Evolutionary conservation across 441 rosid species (phyloP).

Genomic region (Capsella rubella): DNA sequence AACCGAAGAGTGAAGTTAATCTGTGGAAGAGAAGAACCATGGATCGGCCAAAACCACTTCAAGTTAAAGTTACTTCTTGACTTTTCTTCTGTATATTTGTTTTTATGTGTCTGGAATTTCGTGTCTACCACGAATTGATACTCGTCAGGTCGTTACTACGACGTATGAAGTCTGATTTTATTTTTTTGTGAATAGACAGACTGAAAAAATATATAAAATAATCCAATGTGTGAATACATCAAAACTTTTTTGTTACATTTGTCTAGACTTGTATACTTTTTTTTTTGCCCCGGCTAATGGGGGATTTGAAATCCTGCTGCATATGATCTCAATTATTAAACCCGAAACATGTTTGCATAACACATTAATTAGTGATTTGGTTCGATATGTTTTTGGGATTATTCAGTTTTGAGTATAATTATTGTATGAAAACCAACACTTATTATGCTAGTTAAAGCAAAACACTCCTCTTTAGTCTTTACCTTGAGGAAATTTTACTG

Average conservation of each 20-base stretch:
- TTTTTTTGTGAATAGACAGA: constrained; percentile 10
- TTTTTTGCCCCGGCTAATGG: background rate
- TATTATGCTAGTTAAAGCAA: no score
- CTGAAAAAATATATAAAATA: background rate
- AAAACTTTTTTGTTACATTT: background rate
- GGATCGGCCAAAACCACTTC: constrained; percentile 39
- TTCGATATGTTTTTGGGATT: no score
- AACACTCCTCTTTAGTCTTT: no score
- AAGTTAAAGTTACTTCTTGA: constrained; percentile 23
- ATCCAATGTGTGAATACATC: constrained; percentile 1
- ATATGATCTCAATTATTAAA: background rate
- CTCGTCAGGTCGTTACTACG: background rate
- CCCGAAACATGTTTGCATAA: no score
- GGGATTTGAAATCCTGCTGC: background rate
- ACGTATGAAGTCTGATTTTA: background rate
- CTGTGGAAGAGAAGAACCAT: constrained; percentile 44
- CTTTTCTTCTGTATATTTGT: background rate
- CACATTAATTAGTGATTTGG: background rate
- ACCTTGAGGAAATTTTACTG: no score
- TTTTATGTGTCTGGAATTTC: background rate
- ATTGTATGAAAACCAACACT: no score
- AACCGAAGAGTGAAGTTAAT: constrained; percentile 40
- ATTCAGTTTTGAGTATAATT: background rate
- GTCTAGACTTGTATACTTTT: background rate
- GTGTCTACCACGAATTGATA: background rate